Evolutionary conservation across 2,329 filamentous ascomycete genomes (phyloP), one percentile per base, ranked within the genome.

Genomic region (Fonsecaea pugnacius): DNA sequence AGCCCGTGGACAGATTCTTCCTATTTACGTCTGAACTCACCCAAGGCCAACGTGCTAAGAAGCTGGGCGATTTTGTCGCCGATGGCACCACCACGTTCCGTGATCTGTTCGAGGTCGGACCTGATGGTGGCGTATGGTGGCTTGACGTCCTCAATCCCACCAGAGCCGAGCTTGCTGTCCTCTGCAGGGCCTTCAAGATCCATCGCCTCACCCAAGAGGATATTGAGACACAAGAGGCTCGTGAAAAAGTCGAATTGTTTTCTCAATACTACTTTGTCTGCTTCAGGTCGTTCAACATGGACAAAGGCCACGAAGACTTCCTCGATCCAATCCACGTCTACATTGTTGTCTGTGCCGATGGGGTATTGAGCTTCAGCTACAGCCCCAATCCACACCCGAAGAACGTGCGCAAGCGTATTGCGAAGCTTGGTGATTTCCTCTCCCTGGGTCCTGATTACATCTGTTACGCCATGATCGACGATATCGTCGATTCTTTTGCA

Each of bases 161-260:
- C 0, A 91, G 93, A 73, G 92, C 94, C 64, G 95, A 98, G 75
- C 88, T 96, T 21, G 87, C 89, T 50, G 89, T 89, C 33, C 89
- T 99, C 67, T 96, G 92, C 81, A 92, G 93, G 73, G 93, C 95
- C 4, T 99, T 99, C 77, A 92, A 92, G 14, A 91, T 99, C 60
- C 95, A 99, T 78, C 94, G 94, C 36, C 82, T 99, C 76, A 99
- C 95, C 0, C 91, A 94, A 43, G 95, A 99, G 78, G 95, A 99
- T 81, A 97, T 99, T 70, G 89, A 89, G 65, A 96, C 91, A 0
- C 92, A 97, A 75, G 95, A 99, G 78, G 90, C 93, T 10, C 92
- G 95, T 50, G 95, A 99, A 80, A 99, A 99, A 82, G 96, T 99
- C 62, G 95, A 99, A 78, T 84, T 99, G 27, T 99, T 99, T 80